These are phyloP conservation scores for Phytophthora hibernalis DNA, from an alignment of 352 stramenopile genomes.

Conservation along the genomic window DNA sequence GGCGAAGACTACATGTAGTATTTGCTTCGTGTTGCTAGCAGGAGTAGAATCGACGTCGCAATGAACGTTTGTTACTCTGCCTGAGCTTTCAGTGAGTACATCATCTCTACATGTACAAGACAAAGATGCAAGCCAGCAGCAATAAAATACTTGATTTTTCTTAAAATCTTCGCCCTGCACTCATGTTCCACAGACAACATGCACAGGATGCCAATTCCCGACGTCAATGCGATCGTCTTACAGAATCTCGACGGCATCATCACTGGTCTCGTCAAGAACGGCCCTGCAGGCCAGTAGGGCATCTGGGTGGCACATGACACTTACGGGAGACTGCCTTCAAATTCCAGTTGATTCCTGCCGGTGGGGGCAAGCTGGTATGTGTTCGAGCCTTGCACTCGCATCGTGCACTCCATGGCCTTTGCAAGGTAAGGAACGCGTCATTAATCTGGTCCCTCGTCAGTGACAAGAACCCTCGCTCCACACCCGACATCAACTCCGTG, in stretches of 20 bases:
- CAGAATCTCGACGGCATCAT: slow-evolving; percentile 27
- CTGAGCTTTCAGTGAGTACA: no score
- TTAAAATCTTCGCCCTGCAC: not conserved
- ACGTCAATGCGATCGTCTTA: slow-evolving; percentile 1
- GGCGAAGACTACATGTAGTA: not conserved
- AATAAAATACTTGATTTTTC: slow-evolving; percentile 7
- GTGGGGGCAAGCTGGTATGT: slow-evolving; percentile 48
- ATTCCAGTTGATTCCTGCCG: slow-evolving; percentile 38
- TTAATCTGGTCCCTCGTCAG: slow-evolving; percentile 43
- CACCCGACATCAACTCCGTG: slow-evolving; percentile 34
- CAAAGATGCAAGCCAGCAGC: no score
- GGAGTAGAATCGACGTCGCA: not conserved
- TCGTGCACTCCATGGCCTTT: slow-evolving; percentile 54
- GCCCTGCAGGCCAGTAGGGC: slow-evolving; percentile 40
- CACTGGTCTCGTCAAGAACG: slow-evolving; percentile 27
- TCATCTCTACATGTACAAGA: no score
- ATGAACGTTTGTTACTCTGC: not conserved
- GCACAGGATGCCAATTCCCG: not conserved
- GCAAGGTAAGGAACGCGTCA: slow-evolving; percentile 49
- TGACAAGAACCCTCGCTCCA: slow-evolving; percentile 36
- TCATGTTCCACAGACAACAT: no score
- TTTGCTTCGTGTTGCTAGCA: not conserved
- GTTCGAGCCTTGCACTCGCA: slow-evolving; percentile 52
- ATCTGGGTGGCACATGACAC: slow-evolving; percentile 43
- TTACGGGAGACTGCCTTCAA: slow-evolving; percentile 48